Base-by-base conservation (phyloP, 2,329 filamentous ascomycete species). In the Pleoardoris graminearum region DNA sequence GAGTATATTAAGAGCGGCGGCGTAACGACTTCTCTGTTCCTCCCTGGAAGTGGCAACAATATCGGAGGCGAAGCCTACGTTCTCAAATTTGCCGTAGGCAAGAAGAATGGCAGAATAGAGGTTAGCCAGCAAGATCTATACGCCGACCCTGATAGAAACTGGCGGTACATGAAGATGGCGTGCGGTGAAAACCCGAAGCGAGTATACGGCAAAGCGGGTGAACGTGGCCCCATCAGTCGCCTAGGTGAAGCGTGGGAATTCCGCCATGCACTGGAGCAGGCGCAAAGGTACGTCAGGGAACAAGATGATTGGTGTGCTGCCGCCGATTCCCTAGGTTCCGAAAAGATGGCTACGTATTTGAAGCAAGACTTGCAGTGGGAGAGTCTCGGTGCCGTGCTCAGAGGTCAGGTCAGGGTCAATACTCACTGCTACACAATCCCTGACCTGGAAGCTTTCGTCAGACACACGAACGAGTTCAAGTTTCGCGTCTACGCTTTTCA, bases 101-200 rank as follows among this genome's bases (percentile, higher is more conserved):
- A 77, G 50, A 61, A 75, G 0, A 81, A 87, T 57, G 84, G 85
- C 3, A 80, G 86, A 19, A 74, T 78, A 14, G 86, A 89, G 67
- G 80, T 86, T 37, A 87, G 85, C 48, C 83, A 82, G 2, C 73
- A 77, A 21, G 82, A 87, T 58, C 79, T 89, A 75, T 76, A 89
- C 8, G 86, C 86, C 1, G 84, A 88, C 46, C 85, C 85, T 0
- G 85, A 86, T 36, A 77, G 78, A 19, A 82, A 76, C 54, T 87
- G 85, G 82, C 79, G 87, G 17, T 89, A 87, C 69, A 87, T 90
- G 79, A 89, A 90, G 75, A 89, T 89, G 86, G 87, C 87, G 0
- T 89, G 86, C 58, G 86, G 86, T 30, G 86, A 89, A 71, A 89
- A 89, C 61, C 76, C 86, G 1, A 88, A 88, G 73, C 74, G 79